Evolutionary conservation across 2,329 filamentous ascomycete genomes (phyloP).

Genomic region (Pseudocercospora eumusae): DNA sequence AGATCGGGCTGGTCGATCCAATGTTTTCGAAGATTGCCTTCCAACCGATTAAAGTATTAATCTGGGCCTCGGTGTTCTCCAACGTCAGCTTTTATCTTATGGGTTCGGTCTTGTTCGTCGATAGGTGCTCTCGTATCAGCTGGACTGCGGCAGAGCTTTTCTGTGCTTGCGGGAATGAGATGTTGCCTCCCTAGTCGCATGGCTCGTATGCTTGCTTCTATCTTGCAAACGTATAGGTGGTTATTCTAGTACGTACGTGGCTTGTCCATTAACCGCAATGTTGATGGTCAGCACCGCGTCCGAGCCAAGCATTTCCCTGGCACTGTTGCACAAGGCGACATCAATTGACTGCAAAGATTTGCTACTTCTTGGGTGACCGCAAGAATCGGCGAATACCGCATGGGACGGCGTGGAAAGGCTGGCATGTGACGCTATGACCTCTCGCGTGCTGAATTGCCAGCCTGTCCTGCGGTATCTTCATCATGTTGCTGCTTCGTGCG

Average conservation of each 20-base stretch:
- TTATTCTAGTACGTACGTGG: not conserved
- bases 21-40: not conserved
- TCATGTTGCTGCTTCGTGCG: not conserved
- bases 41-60: conserved; percentile 7
- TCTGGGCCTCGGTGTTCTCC: conserved; percentile 5
- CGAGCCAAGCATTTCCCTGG: not conserved
- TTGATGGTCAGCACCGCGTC: not conserved
- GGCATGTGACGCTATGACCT: not conserved
- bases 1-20: conserved; percentile 5
- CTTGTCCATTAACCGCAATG: not conserved
- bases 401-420: not conserved
- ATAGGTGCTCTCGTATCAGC: conserved; percentile 10
- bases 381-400: not conserved
- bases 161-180: not conserved
- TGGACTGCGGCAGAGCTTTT: not conserved
- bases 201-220: not conserved
- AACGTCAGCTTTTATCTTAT: conserved; percentile 2
- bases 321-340: not conserved
- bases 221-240: not conserved
- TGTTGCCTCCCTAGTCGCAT: not conserved
- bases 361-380: not conserved
- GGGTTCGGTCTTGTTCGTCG: not conserved
- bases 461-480: not conserved
- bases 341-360: not conserved
- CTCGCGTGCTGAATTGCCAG: not conserved